Base-by-base conservation (phyloP, 148 eudicot genomes). In the Chenopodium formosanum region DNA sequence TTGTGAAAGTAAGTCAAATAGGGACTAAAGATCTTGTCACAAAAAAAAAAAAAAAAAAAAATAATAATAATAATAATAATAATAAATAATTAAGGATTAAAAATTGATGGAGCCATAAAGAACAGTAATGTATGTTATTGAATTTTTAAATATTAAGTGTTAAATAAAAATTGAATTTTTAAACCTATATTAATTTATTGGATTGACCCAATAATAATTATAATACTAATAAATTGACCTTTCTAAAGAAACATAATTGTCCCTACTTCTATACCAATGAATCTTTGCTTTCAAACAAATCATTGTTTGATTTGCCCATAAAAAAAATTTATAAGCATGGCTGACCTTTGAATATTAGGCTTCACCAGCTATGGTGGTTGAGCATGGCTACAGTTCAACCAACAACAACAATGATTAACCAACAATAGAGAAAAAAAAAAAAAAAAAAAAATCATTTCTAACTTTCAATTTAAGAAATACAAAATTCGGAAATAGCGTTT, bases 341-440 rank as follows among this genome's bases (percentile, higher is more conserved):
- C 56, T 32, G 56, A 76, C 31, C 63, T 76, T 76, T 4, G 58
- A 76, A 76, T 29, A 14, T 0, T 67, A 76, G 32, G 47, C 46
- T 69, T 76, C 75, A 58, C 75, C 27, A 25, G 25, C 60, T 25
- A 25, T n/a, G 71, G 48, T 71, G 78, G 70, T 76, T 82, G 71
- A 53, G 48, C 25, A n/a, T 25, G 47, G 44, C 79, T 12, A 9
- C 75, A 37, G 23, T 46, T 31, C 29, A 71, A 78, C 78, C 70
- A 83, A 73, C 47, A 32, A 12, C 25, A 58, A 53, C 25, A 82
- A 63, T 64, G 58, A 32, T 50, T 63, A 37, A 44, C 64, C 34
- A 83, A 78, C 78, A 69, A 72, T 74, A 73, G 5, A 22, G 2
- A 78, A 58, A 46, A n/a, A n/a, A n/a, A n/a, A n/a, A n/a, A n/a